Evolutionary conservation across 208 protist species (phyloP).

Genomic region (Acanthamoeba culbertsoni): DNA sequence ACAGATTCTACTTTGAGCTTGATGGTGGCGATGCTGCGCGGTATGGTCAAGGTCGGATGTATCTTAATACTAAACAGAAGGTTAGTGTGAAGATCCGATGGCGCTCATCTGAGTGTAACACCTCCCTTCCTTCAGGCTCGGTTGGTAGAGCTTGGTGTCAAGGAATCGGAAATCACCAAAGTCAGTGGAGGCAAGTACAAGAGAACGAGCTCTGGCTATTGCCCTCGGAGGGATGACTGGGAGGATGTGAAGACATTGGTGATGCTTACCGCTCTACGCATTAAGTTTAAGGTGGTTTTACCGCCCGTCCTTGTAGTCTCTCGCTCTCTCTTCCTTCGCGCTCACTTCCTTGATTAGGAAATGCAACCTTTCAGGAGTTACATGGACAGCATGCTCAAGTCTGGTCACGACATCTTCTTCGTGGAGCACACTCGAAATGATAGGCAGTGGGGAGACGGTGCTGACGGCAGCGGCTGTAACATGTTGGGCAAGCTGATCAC

Average conservation of each 20-base stretch:
- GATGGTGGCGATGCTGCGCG: not conserved
- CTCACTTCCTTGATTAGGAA: not conserved
- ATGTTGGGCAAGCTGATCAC: conserved; percentile 18
- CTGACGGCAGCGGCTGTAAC: not conserved
- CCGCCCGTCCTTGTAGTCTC: not conserved
- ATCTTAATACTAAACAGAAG: not conserved
- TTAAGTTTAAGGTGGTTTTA: not conserved
- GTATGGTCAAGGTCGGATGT: not conserved
- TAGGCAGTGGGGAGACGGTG: not conserved
- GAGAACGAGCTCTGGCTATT: not conserved
- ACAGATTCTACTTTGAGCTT: not conserved
- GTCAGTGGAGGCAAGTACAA: not conserved
- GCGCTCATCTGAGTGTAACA: not conserved
- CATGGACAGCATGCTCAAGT: not conserved
- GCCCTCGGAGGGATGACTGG: not conserved
- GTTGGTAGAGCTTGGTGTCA: not conserved
- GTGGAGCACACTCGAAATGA: not conserved
- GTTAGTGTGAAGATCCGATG: not conserved
- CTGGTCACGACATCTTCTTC: not conserved
- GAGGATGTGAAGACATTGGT: not conserved
- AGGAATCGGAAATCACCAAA: not conserved
- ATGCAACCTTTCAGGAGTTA: not conserved
- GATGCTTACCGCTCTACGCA: not conserved
- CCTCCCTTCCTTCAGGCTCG: not conserved
- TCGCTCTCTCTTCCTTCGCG: not conserved